These are phyloP conservation scores for Botryococcus braunii DNA, from an alignment of 163 green algal genomes.

Conservation along the genomic window DNA sequence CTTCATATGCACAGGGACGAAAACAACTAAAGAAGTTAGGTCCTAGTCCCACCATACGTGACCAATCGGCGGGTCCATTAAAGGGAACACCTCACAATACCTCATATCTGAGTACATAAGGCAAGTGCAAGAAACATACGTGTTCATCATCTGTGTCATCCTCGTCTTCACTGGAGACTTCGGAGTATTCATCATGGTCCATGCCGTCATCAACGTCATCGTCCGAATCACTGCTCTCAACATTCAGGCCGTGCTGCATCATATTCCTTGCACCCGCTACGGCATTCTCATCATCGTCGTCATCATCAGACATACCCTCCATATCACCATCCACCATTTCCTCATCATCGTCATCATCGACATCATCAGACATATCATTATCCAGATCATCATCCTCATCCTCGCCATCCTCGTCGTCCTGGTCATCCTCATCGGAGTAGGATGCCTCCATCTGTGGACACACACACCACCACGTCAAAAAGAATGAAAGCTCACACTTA, in stretches of 20 bases:
- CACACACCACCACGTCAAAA: too few species aligned
- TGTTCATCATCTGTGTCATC: slow-evolving; percentile 7
- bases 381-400: slow-evolving; percentile 5
- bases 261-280: background rate
- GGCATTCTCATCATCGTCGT: slow-evolving; percentile 4
- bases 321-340: slow-evolving; percentile 24
- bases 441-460: too few species aligned
- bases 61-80: too few species aligned
- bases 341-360: slow-evolving; percentile 10
- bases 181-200: slow-evolving; percentile 25
- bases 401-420: slow-evolving; percentile 30
- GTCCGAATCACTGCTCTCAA: slow-evolving; percentile 12
- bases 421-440: slow-evolving; percentile 26
- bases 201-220: slow-evolving; percentile 33
- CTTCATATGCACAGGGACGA: too few species aligned
- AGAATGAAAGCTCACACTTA: too few species aligned
- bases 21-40: too few species aligned
- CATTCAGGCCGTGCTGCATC: background rate
- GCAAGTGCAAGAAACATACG: background rate
- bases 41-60: too few species aligned
- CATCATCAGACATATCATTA: background rate
- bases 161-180: slow-evolving; percentile 5
- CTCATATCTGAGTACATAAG: too few species aligned
- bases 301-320: slow-evolving; percentile 9
- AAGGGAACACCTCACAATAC: too few species aligned